A percentile compares a stretch with the other conserved stretches of the same genome.
These are phyloP conservation scores for Crassisporium funariophilum DNA, from an alignment of 768 basidiomycete genomes.

Conservation along the genomic window DNA sequence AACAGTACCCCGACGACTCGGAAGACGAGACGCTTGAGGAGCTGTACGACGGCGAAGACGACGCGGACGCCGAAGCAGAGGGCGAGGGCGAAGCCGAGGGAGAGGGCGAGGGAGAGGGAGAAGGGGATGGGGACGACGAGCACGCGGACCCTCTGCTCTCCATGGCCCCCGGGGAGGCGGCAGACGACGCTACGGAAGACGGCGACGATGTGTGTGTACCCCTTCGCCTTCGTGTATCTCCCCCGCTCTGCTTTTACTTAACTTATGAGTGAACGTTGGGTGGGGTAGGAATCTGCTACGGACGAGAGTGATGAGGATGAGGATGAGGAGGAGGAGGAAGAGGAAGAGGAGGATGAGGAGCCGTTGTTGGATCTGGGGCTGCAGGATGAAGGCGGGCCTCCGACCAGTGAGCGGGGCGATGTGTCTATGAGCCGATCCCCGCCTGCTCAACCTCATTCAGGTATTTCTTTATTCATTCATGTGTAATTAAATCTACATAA, in stretches of 20 bases:
- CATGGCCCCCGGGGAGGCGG: conserved; percentile 44
- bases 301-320: conserved; percentile 51
- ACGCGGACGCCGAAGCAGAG: conserved; percentile 43
- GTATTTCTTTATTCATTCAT: conserved; percentile 5
- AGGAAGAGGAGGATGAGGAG: conserved; percentile 29
- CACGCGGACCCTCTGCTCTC: conserved; percentile 17
- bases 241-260: conserved; percentile 4
- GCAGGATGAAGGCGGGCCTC: conserved; percentile 24
- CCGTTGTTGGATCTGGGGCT: conserved; percentile 28
- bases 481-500: not conserved
- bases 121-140: conserved; percentile 41
- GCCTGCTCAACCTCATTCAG: conserved; percentile 11
- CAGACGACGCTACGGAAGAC: conserved; percentile 65
- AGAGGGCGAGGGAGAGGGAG: conserved; percentile 57
- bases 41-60: conserved; percentile 46
- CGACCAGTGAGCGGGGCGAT: conserved; percentile 21
- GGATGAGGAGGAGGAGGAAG: conserved; percentile 29
- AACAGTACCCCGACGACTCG: conserved; percentile 37
- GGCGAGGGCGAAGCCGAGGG: conserved; percentile 47
- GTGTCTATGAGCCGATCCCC: conserved; percentile 19
- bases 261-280: not conserved
- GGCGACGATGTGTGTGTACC: conserved; percentile 65
- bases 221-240: not conserved
- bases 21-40: conserved; percentile 50
- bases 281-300: conserved; percentile 49